Evolutionary conservation across 345 rosid species (phyloP).

Genomic region (Murraya paniculata): DNA sequence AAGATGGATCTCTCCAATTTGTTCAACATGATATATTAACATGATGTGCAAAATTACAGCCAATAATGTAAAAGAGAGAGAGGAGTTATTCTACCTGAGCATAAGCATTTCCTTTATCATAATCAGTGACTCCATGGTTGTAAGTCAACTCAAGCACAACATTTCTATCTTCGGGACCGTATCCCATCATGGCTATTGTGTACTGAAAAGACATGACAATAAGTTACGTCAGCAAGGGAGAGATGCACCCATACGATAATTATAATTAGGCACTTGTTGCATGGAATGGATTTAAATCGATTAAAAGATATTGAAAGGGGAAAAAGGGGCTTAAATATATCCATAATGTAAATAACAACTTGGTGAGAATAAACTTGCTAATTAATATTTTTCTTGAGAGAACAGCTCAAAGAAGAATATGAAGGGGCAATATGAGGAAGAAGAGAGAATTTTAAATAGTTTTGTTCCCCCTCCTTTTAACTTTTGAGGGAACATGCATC

Average conservation of each 20-base stretch:
- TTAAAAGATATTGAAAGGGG: neutral
- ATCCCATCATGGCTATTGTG: constrained; percentile 87
- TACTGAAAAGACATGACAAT: constrained; percentile 39
- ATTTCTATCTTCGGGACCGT: constrained; percentile 90
- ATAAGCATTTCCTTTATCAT: constrained; percentile 88
- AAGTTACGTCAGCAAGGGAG: constrained; percentile 11
- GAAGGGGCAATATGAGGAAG: neutral
- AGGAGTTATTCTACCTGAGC: constrained; percentile 56
- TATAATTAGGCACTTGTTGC: neutral
- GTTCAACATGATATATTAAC: constrained; percentile 2
- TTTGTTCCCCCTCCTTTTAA: no score
- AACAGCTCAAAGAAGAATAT: neutral
- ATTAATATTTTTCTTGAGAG: neutral
- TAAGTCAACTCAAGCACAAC: constrained; percentile 84
- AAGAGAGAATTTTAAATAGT: neutral
- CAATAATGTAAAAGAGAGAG: neutral
- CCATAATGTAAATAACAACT: neutral
- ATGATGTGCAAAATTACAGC: constrained; percentile 5
- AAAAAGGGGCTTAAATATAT: neutral
- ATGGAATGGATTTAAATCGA: neutral
- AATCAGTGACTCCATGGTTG: constrained; percentile 89
- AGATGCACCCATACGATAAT: neutral
- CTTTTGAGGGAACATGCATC: neutral
- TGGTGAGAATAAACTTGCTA: neutral
- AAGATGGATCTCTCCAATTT: neutral